A percentile compares a stretch with the other conserved stretches of the same genome.
Conservation (phyloP, 2,329 filamentous ascomycete genomes). For the Neoscytalidium dimidiatum region DNA sequence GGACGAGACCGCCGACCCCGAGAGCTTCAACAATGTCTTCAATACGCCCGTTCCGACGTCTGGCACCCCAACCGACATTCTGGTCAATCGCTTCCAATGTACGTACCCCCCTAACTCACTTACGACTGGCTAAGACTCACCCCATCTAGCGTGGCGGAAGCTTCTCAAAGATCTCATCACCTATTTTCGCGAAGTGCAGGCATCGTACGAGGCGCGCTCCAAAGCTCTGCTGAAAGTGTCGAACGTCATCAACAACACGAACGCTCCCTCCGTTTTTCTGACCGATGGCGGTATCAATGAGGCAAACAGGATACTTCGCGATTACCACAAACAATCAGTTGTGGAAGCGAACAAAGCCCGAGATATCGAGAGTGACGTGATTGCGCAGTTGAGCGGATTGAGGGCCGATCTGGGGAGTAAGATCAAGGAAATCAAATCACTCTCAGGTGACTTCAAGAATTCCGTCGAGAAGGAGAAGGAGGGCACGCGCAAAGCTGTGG, state of each 20-base stretch:
- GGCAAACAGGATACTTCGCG: constrained; percentile 75
- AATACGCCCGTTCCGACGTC: constrained; percentile 85
- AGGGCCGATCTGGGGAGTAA: constrained; percentile 90
- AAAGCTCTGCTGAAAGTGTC: constrained; percentile 82
- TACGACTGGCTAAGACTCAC: neutral
- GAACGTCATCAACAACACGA: constrained; percentile 79
- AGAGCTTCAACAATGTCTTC: constrained; percentile 80
- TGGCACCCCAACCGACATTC: constrained; percentile 82
- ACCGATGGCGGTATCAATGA: constrained; percentile 83
- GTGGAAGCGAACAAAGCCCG: constrained; percentile 82
- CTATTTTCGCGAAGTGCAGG: constrained; percentile 91
- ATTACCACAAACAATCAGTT: constrained; percentile 80
- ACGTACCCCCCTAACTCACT: constrained; percentile 34
- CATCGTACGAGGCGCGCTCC: constrained; percentile 80
- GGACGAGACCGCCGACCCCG: constrained; percentile 62
- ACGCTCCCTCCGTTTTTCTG: constrained; percentile 74
- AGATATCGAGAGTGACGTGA: constrained; percentile 90
- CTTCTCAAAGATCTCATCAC: constrained; percentile 90
- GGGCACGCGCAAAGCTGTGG: constrained; percentile 74
- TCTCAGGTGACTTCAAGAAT: constrained; percentile 96
- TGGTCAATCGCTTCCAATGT: constrained; percentile 89
- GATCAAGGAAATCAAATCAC: constrained; percentile 95
- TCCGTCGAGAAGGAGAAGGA: constrained; percentile 95
- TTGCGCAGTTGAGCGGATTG: constrained; percentile 80
- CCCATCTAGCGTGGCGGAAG: constrained; percentile 78